These are phyloP conservation scores for Ustilago sp. DNA, from an alignment of 1,284 basidiomycete genomes.

Conservation along the genomic window DNA sequence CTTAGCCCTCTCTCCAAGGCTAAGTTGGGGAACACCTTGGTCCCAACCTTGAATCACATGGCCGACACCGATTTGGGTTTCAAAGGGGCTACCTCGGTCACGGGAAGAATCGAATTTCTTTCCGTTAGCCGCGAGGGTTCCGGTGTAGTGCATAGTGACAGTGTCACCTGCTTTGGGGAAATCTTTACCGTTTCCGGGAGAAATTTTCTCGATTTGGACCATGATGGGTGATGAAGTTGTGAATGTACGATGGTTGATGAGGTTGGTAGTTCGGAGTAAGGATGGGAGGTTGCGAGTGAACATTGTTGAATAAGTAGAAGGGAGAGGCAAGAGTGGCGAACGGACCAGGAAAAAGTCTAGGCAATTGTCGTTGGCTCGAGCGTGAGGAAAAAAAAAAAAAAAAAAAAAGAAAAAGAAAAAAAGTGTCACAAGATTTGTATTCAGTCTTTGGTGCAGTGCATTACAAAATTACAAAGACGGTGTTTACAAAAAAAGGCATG, in stretches of 20 bases:
- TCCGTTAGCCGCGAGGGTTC: conserved; percentile 61
- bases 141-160: conserved; percentile 66
- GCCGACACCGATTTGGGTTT: conserved; percentile 63
- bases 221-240: conserved; percentile 11
- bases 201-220: conserved; percentile 67
- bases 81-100: conserved; percentile 68
- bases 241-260: neutral
- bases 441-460: neutral
- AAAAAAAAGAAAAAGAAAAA: too few relatives aligned
- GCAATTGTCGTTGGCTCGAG: conserved; percentile 14
- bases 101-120: conserved; percentile 67
- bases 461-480: neutral
- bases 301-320: neutral
- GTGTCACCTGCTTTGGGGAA: conserved; percentile 67
- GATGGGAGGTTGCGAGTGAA: neutral
- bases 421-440: neutral
- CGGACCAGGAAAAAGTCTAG: conserved; percentile 19
- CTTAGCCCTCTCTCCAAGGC: conserved; percentile 69
- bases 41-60: conserved; percentile 71
- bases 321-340: conserved; percentile 18
- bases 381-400: neutral
- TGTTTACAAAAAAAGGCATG: too few relatives aligned
- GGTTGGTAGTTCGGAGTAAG: neutral
- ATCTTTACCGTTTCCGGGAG: conserved; percentile 68
- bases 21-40: conserved; percentile 71